Base-by-base conservation (phyloP, 2,329 filamentous ascomycete genomes). In the Fusarium sp. region DNA sequence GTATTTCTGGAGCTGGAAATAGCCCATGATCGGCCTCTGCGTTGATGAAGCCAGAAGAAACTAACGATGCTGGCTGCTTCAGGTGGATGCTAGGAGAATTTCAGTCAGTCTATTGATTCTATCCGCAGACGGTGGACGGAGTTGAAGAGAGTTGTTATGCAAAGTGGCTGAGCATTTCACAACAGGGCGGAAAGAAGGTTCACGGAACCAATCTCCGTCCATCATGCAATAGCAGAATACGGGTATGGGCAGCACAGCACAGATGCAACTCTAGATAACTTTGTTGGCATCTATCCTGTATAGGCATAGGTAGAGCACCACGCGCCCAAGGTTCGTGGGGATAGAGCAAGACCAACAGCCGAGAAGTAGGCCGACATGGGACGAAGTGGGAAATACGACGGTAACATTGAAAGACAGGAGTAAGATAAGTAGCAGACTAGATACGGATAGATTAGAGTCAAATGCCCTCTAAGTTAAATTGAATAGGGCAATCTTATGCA, bases 41-140 rank as follows among this genome's bases (percentile, higher is more conserved):
- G 68, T 57, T 53, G 54, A 42, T 45, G 42, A 66, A 65, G 64
- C 57, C 51, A 62, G 35, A 60, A 68, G 66, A 42, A 55, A 42
- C 71, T 62, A 71, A 51, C 41, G 60, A 50, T 50, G 56, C 38
- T 65, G 67, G 68, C 56, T 75, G 75, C 75, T 75, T 77, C 75
- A 77, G 75, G 75, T 77, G 75, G 68, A 56, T 58, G 68, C 47
- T 45, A 44, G 51, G 20, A 50, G 35, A 54, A 61, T 45, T 31
- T 18, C 15, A 35, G 28, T 41, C 24, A 31, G 47, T 11, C 42
- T 33, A 65, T 48, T 24, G 33, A 44, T 20, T 54, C 42, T 39
- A 47, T 51, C 31, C 24, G 38, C 22, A 28, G 50, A 54, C n/a
- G n/a, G 18, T 22, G 30, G 15, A 24, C 16, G 38, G 31, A 41